Percentiles rank a stretch among this genome's conserved stretches.
Evolutionary conservation across 1,284 basidiomycete genomes (phyloP).

Genomic region (Ustilago esculenta): DNA sequence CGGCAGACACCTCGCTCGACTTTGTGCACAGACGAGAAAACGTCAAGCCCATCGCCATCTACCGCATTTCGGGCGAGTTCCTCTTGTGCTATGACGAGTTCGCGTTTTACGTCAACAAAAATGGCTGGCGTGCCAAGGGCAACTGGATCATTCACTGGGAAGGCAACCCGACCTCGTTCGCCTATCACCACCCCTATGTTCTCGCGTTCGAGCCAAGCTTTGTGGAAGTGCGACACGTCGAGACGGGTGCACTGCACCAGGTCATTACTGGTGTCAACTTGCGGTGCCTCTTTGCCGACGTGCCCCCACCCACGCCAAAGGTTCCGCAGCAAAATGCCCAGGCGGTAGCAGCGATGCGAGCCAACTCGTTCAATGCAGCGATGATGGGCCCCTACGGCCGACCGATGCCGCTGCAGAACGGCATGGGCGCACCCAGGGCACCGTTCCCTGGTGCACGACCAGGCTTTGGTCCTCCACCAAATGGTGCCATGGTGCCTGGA

Average conservation of each 20-base stretch:
- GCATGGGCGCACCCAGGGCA: conserved; percentile 27
- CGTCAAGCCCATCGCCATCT: conserved; percentile 93
- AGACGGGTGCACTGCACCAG: conserved; percentile 89
- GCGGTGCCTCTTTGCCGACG: conserved; percentile 90
- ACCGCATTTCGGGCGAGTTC: conserved; percentile 95
- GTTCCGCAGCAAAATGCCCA: conserved; percentile 43
- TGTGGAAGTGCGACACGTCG: conserved; percentile 95
- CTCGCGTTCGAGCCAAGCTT: conserved; percentile 96
- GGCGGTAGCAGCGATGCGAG: conserved; percentile 44
- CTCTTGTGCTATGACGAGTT: conserved; percentile 98
- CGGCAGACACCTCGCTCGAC: conserved; percentile 87
- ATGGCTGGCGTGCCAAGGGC: conserved; percentile 86
- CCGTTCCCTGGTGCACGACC: conserved; percentile 37
- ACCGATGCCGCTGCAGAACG: conserved; percentile 35
- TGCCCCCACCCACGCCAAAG: conserved; percentile 76
- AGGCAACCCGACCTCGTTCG: conserved; percentile 90
- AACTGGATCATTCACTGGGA: conserved; percentile 98
- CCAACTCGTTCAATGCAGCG: conserved; percentile 43
- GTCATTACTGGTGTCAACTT: conserved; percentile 78
- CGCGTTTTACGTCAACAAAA: conserved; percentile 98
- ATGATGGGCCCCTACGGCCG: conserved; percentile 34
- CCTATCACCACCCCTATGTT: conserved; percentile 94
- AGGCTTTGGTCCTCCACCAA: conserved; percentile 25
- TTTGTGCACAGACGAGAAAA: conserved; percentile 91
- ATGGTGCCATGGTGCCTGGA: conserved; percentile 33